A percentile compares a stretch with the other conserved stretches of the same genome.
phyloP scores from a whole-genome alignment of 495 filamentous ascomycete species.

The Rusavskia elegans region DNA sequence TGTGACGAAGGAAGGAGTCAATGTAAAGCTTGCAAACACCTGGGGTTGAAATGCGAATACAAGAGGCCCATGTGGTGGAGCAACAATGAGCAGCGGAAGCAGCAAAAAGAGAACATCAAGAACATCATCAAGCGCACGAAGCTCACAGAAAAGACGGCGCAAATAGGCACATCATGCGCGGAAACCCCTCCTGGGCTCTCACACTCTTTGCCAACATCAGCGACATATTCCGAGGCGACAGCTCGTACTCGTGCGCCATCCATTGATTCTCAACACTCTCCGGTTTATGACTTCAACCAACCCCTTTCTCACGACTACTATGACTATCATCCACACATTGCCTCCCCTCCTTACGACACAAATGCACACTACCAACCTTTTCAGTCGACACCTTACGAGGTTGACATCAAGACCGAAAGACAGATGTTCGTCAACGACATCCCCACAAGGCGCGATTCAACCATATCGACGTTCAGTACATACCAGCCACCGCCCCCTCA shows the following conservation, averaged over 20 bases:
- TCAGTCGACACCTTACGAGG: constrained; percentile 59
- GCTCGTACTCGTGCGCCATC: constrained; percentile 57
- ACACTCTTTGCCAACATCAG: constrained; percentile 67
- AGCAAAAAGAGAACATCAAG: constrained; percentile 92
- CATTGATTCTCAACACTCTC: constrained; percentile 59
- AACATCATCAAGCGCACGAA: constrained; percentile 95
- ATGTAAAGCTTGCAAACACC: constrained; percentile 79
- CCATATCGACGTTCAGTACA: constrained; percentile 74
- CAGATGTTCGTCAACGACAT: constrained; percentile 91
- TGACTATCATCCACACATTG: constrained; percentile 37
- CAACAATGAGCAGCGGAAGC: constrained; percentile 66
- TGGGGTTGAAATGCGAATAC: constrained; percentile 81
- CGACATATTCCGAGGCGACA: constrained; percentile 57
- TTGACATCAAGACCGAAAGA: constrained; percentile 88
- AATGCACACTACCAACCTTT: constrained; percentile 29
- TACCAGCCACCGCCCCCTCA: constrained; percentile 61
- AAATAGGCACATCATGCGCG: constrained; percentile 18
- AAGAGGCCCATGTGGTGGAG: constrained; percentile 96
- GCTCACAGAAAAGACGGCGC: constrained; percentile 61
- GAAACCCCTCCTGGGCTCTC: constrained; percentile 64
- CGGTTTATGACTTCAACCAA: constrained; percentile 61
- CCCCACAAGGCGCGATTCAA: constrained; percentile 65
- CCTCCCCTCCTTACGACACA: constrained; percentile 21
- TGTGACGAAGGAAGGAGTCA: constrained; percentile 83
- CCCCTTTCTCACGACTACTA: constrained; percentile 42